phyloP scores from a whole-genome alignment of 768 basidiomycete genomes.

The Atractiella rhizophila region DNA sequence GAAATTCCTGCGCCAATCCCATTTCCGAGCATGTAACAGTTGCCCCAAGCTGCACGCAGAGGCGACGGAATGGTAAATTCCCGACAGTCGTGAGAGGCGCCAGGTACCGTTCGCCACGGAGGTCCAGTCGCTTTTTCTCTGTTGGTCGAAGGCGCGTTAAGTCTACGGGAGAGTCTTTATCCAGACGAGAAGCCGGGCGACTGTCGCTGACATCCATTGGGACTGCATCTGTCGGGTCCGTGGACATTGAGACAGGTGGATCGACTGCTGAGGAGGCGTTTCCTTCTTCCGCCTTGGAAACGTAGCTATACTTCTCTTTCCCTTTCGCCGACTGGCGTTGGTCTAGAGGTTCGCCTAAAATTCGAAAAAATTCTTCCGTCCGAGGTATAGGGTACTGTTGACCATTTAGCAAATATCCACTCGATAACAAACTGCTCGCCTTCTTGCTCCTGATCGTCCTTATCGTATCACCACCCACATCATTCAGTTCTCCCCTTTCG shows the following conservation, averaged over 20 bases:
- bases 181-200: background rate
- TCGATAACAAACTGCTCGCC: conserved; percentile 7
- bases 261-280: background rate
- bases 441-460: too few relatives aligned
- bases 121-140: conserved; percentile 70
- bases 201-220: too few relatives aligned
- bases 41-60: conserved; percentile 34
- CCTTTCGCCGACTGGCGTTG: background rate
- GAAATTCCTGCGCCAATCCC: conserved; percentile 78
- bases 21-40: conserved; percentile 33
- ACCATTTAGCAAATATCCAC: background rate
- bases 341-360: conserved; percentile 4
- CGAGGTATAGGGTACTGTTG: background rate
- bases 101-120: conserved; percentile 61
- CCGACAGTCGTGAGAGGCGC: conserved; percentile 84
- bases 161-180: background rate
- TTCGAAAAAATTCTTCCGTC: conserved; percentile 1
- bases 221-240: background rate
- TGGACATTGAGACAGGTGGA: background rate
- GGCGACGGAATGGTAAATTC: conserved; percentile 81
- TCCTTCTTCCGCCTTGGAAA: background rate
- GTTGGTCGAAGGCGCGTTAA: conserved; percentile 30
- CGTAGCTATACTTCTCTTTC: background rate
- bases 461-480: conserved; percentile 3
- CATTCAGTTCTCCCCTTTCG: background rate